Evolutionary conservation across 352 stramenopile species (phyloP).

Genomic region (Globisporangium echinulatum): DNA sequence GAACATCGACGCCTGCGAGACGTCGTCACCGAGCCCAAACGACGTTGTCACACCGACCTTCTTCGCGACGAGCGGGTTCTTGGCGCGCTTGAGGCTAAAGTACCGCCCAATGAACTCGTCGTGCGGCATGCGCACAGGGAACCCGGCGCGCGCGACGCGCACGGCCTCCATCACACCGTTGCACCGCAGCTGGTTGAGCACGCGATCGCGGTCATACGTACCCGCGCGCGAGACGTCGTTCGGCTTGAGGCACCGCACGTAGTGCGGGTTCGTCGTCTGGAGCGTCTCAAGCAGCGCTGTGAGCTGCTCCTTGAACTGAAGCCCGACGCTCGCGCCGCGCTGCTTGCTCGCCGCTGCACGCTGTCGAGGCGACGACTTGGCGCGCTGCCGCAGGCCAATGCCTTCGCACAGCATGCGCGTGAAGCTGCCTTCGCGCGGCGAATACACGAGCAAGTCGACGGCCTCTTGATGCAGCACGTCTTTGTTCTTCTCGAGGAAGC

Average conservation of each 20-base stretch:
- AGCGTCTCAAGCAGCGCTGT: constrained; percentile 67
- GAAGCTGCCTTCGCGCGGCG: constrained; percentile 67
- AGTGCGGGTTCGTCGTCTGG: constrained; percentile 73
- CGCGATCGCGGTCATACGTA: constrained; percentile 57
- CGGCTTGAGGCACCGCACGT: constrained; percentile 88
- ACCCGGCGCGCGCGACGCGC: constrained; percentile 77
- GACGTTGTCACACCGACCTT: constrained; percentile 24
- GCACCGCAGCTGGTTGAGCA: constrained; percentile 82
- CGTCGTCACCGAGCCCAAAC: constrained; percentile 38
- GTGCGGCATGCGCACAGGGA: constrained; percentile 72
- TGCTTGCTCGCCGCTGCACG: constrained; percentile 57
- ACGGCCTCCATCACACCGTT: constrained; percentile 85
- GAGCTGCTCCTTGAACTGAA: constrained; percentile 85
- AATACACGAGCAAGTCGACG: constrained; percentile 73
- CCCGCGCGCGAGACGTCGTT: constrained; percentile 68
- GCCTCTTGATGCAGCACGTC: constrained; percentile 78
- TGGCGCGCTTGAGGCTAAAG: constrained; percentile 54
- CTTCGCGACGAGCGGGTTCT: constrained; percentile 32
- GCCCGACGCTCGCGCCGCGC: constrained; percentile 65
- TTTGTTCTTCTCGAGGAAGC: constrained; percentile 87
- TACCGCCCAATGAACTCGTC: constrained; percentile 72
- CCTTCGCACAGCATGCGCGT: constrained; percentile 62
- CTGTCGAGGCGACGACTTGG: constrained; percentile 51
- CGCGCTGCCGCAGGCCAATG: constrained; percentile 35
- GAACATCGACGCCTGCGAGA: constrained; percentile 30